Evolutionary conservation across 225 moss, liverwort and hornwort genomes (phyloP).

Genomic region (Sphagnum contortum): DNA sequence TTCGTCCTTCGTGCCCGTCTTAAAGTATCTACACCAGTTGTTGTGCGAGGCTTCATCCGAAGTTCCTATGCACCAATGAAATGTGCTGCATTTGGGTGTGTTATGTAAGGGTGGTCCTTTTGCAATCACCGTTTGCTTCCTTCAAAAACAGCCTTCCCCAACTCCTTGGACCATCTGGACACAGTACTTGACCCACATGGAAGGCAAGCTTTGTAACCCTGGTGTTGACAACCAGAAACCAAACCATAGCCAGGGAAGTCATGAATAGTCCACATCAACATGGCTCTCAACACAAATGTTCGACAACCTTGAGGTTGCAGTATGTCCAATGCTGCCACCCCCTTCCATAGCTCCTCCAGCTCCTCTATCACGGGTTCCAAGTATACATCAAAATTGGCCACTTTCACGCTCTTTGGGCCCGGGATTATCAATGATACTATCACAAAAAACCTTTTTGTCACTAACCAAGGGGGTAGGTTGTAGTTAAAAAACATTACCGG

Average conservation of each 20-base stretch:
- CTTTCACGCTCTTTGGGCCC: not conserved
- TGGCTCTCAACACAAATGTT: not conserved
- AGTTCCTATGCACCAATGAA: no score
- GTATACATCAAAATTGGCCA: not conserved
- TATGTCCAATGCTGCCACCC: not conserved
- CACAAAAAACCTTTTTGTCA: not conserved
- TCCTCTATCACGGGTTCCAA: not conserved
- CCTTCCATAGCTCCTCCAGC: not conserved
- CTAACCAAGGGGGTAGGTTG: not conserved
- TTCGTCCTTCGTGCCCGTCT: no score
- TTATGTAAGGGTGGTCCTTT: no score
- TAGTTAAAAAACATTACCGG: not conserved
- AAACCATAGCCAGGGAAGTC: not conserved
- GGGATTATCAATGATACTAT: not conserved
- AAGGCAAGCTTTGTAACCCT: conserved; percentile 1
- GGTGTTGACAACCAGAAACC: not conserved
- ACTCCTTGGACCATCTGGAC: not conserved
- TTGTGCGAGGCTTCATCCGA: no score
- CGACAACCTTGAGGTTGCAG: no score
- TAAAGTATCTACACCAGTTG: no score
- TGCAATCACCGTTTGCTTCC: not conserved
- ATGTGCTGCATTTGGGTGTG: no score
- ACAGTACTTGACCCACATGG: not conserved
- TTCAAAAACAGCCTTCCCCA: not conserved
- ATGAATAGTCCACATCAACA: conserved; percentile 3